phyloP scores from a whole-genome alignment of 1,139 yeast species.

The Suhomyces wounanorum region DNA sequence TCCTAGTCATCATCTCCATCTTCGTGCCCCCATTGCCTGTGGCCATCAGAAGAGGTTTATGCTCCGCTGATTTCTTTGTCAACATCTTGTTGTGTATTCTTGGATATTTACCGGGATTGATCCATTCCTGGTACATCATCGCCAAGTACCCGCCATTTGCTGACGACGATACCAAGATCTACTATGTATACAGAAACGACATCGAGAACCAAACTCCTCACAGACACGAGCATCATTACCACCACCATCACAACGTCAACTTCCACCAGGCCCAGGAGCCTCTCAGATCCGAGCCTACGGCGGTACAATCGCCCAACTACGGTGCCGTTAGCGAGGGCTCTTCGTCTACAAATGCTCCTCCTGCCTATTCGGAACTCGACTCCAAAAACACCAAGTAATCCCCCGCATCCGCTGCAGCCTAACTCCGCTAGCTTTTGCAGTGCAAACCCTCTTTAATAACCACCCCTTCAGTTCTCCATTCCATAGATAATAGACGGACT shows the following conservation, averaged over 20 bases:
- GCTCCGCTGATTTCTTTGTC: constrained; percentile 61
- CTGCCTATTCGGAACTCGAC: constrained; percentile 40
- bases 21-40: constrained; percentile 75
- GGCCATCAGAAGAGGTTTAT: constrained; percentile 65
- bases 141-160: constrained; percentile 41
- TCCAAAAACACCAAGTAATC: constrained; percentile 8
- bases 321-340: constrained; percentile 31
- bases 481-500: constrained; percentile 1
- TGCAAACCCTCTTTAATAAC: not conserved
- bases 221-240: constrained; percentile 24
- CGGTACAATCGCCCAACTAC: constrained; percentile 21
- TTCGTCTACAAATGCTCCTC: constrained; percentile 27
- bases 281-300: constrained; percentile 16
- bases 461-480: not conserved
- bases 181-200: constrained; percentile 36
- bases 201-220: constrained; percentile 31
- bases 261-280: constrained; percentile 12
- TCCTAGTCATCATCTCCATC: constrained; percentile 60
- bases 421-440: not conserved
- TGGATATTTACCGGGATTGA: constrained; percentile 70
- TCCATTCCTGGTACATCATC: constrained; percentile 67
- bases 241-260: constrained; percentile 21
- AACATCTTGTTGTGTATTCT: constrained; percentile 58
- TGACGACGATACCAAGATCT: constrained; percentile 29
- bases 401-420: not conserved